Percentiles rank a stretch among this genome's conserved stretches.
These are phyloP conservation scores for Discostella pseudostelligera DNA, from an alignment of 108 stramenopile species.

Conservation along the genomic window DNA sequence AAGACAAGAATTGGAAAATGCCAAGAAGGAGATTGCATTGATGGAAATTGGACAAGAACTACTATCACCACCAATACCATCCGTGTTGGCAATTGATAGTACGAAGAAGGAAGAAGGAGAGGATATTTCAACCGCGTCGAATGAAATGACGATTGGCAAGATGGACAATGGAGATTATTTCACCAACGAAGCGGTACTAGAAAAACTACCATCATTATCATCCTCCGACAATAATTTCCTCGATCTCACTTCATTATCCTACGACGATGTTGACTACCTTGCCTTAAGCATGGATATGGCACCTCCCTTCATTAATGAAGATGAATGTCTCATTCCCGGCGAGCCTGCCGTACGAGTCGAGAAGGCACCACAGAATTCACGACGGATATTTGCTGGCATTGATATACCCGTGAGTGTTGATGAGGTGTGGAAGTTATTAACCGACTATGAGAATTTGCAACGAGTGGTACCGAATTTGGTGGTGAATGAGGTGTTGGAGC, in stretches of 20 bases:
- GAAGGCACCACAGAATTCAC: slow-evolving; percentile 84
- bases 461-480: slow-evolving; percentile 83
- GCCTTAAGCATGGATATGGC: slow-evolving; percentile 60
- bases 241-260: slow-evolving; percentile 26
- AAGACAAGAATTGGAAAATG: no score
- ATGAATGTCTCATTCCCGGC: slow-evolving; percentile 80
- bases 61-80: no score
- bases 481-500: slow-evolving; percentile 78
- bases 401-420: slow-evolving; percentile 83
- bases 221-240: no score
- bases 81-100: no score
- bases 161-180: no score
- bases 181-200: no score
- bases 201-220: no score
- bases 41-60: no score
- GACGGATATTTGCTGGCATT: slow-evolving; percentile 89
- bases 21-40: no score
- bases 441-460: slow-evolving; percentile 77
- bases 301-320: slow-evolving; percentile 74
- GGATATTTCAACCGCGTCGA: no score
- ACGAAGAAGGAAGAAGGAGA: no score
- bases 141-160: no score
- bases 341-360: slow-evolving; percentile 85
- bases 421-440: slow-evolving; percentile 80
- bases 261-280: slow-evolving; percentile 72